Evolutionary conservation across 192 early-diverging fungal species (phyloP), one percentile per base, ranked within the genome.

Genomic region (Backusella circina): DNA sequence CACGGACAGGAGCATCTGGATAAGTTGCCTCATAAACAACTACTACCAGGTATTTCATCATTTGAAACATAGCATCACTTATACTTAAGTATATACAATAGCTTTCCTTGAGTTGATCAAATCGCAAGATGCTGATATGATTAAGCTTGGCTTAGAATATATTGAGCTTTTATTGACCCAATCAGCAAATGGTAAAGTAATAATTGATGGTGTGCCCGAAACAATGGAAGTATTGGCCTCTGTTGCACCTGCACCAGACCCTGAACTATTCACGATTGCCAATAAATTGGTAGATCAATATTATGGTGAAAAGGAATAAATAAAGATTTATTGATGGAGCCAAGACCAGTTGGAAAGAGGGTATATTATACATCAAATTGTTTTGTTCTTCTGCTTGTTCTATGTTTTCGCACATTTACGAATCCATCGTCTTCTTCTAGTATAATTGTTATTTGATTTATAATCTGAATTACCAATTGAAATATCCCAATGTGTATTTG

Each of bases 121-220:
- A 32, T 88, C 90, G 54, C 86, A 91, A 77, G 91, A 92, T 71
- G 70, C 79, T 2, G 86, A 91, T 67, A 81, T 91, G 31, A 88
- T 91, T 57, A 83, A 83, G 12, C 84, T 92, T 51, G 91, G 91
- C 7, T 75, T 90, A 26, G 85, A 85, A 18, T 92, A 89, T 57
- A 65, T 92, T 2, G 83, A 87, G 30, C 54, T 92, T 10, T 26
- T 89, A 30, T 82, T 90, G 61, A 86, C 83, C 65, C 85, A 79
- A 41, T 35, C 69, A 28, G 5, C 21, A 10, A 39, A 41, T 2
- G 75, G 75, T 26, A 76, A 71, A 57, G 51, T 36, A 9, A 37
- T 76, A 16, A 30, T 76, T 44, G 75, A 71, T 18, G 57, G 23
- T 71, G 68, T 68, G 13, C 75, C 75, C 18, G 54, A 71, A 64